A percentile compares a stretch with the other conserved stretches of the same genome.
Conservation (phyloP, 768 basidiomycete species). For the Piloderma croceum region DNA sequence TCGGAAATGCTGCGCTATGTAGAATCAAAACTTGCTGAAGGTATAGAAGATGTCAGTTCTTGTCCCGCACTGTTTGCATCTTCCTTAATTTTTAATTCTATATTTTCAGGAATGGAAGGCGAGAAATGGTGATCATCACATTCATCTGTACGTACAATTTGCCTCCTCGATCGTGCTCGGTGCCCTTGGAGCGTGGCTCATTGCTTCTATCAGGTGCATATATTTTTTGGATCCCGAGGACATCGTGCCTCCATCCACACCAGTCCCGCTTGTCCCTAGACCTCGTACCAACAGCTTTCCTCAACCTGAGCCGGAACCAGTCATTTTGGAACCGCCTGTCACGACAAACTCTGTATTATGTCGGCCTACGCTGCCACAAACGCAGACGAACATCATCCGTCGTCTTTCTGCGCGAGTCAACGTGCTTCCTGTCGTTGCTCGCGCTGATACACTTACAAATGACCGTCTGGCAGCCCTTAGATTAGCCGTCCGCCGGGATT, state of each 20-base stretch:
- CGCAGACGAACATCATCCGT: slow-evolving; percentile 74
- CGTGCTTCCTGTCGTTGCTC: slow-evolving; percentile 80
- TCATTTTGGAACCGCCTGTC: slow-evolving; percentile 76
- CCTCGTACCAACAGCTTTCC: slow-evolving; percentile 68
- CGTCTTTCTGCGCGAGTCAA: slow-evolving; percentile 78
- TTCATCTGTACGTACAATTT: slow-evolving; percentile 60
- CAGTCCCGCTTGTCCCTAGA: slow-evolving; percentile 62
- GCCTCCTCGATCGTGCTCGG: no score
- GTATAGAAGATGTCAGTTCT: slow-evolving; percentile 68
- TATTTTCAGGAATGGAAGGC: slow-evolving; percentile 63
- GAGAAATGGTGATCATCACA: slow-evolving; percentile 66
- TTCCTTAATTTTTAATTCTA: slow-evolving; percentile 13
- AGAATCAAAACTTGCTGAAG: slow-evolving; percentile 68
- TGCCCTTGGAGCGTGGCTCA: no score
- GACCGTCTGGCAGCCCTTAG: slow-evolving; percentile 78
- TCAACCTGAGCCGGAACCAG: slow-evolving; percentile 65
- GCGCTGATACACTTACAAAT: slow-evolving; percentile 76
- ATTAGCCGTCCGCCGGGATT: slow-evolving; percentile 71
- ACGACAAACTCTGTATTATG: slow-evolving; percentile 65
- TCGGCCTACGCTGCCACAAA: slow-evolving; percentile 59
- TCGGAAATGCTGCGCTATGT: slow-evolving; percentile 66
- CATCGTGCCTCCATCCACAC: slow-evolving; percentile 68
- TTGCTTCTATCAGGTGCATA: slow-evolving; percentile 53
- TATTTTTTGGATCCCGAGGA: slow-evolving; percentile 84
- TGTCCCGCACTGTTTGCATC: slow-evolving; percentile 15